Base-by-base conservation (phyloP, 495 filamentous ascomycete species). In the Penicillium coffeae region DNA sequence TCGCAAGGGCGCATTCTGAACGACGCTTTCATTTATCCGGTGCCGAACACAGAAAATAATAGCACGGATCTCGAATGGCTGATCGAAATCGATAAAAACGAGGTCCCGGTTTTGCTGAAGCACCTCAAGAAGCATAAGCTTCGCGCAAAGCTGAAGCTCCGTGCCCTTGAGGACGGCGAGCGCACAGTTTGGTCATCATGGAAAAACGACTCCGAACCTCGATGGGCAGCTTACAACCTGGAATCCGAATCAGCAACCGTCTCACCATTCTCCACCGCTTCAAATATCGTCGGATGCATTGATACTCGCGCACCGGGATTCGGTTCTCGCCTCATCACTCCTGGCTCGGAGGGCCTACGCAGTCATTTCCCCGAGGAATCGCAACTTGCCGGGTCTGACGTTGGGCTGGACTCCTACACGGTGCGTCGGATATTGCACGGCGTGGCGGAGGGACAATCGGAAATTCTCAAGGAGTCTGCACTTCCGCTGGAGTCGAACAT, bases 1-100 rank as follows among this genome's bases (percentile, higher is more conserved):
- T 89, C 89, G 15, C 80, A 85, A 53, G 91, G 93, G 36, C 78
- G 89, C 34, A 74, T 96, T 8, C 72, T 96, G 20, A 80, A 90
- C 66, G 93, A 98, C 65, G 87, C 88, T 20, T 95, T 96, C 70
- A 74, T 98, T 21, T 96, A 93, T 72, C 83, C 83, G 3, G 63
- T 77, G 36, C 63, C 73, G 30, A 55, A 68, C 38, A 49, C 64
- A 6, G 47, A 64, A 13, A 44, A 53, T 49, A 42, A 54, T 22
- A 45, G 45, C 19, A 19, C 51, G 5, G 76, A 81, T n/a, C 72
- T 70, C 8, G 72, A 69, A 14, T 95, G 86, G 77, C 60, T 95
- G 34, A 76, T 97, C 53, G 93, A 98, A 54, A 84, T 89, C 19
- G 90, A 95, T 65, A 81, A 76, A 25, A 64, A 58, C 16, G 80